Conservation (phyloP, 306 rosid genomes). For the Styphnolobium japonicum region DNA sequence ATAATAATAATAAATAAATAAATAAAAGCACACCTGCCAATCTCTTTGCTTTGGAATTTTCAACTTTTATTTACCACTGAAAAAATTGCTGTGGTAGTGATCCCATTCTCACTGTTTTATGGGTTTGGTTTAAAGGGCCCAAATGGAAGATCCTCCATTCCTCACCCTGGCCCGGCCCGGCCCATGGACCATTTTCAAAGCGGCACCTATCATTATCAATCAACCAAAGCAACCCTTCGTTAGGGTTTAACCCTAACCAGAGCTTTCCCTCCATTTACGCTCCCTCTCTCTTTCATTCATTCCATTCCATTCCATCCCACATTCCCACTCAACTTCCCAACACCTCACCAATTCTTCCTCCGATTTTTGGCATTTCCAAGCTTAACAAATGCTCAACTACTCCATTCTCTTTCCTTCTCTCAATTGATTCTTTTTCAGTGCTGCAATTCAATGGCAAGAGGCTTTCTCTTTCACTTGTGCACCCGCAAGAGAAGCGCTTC, state of each 20-base stretch:
- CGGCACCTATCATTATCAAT: not conserved
- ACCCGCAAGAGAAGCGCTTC: slow-evolving; percentile 45
- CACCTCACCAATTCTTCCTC: not conserved
- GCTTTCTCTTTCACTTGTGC: slow-evolving; percentile 43
- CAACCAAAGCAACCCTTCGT: slow-evolving; percentile 13
- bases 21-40: too few relatives aligned
- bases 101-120: too few relatives aligned
- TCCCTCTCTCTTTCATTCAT: not conserved
- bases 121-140: too few relatives aligned
- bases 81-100: too few relatives aligned
- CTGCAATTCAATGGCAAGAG: slow-evolving; percentile 56
- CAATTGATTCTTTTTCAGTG: not conserved
- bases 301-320: not conserved
- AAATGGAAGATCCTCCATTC: too few relatives aligned
- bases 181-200: not conserved
- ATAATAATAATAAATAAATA: too few relatives aligned
- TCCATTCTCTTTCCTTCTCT: not conserved
- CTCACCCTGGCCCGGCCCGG: too few relatives aligned
- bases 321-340: not conserved
- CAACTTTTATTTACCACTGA: too few relatives aligned
- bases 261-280: slow-evolving; percentile 31
- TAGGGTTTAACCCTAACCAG: slow-evolving; percentile 20
- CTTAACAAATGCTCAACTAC: not conserved
- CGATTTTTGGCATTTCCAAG: not conserved
- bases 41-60: too few relatives aligned